Base-by-base conservation (phyloP, 495 filamentous ascomycete genomes). In the Annulohypoxylon nitens region DNA sequence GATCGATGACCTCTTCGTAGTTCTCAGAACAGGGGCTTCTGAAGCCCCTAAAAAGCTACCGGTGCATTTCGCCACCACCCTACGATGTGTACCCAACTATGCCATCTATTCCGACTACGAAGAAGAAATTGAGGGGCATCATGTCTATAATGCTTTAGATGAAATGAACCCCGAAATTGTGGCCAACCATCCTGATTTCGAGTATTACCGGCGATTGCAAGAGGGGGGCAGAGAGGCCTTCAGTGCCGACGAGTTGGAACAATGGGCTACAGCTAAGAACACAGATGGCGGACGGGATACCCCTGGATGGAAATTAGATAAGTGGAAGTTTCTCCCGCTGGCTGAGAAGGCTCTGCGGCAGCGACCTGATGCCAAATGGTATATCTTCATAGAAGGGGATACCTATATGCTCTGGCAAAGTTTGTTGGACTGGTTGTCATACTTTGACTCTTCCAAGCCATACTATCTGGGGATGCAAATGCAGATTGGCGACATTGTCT, bases 251-350 rank as follows among this genome's bases (percentile, higher is more conserved):
- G 77, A 78, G 41, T 33, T 79, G 30, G 58, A 71, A 2, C 48
- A 72, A 70, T 79, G 75, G 77, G 57, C 70, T 4, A 48, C 70
- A 14, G 75, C 75, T 11, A 78, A 76, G 60, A 79, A 79, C 26
- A 76, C 75, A 12, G 76, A 73, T 8, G 58, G 67, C 8, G 77
- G 77, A 9, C 71, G 77, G 33, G 75, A 78, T 64, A 75, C 70
- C 53, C 78, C 75, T 26, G 75, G 75, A 7, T 91, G 89, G 89
- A 84, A 79, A 59, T 81, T 90, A 4, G 89, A 91, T 76, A 90
- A 90, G 74, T 91, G 87, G 85, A 91, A 91, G 76, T 91, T 90
- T 76, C 81, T 91, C 8, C 88, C 88, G 12, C 85, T 89, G 80
- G 83, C 90, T 63, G 82, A 86, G 12, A 81, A 86, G 23, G 84